Conservation (phyloP, 148 eudicot species). For the Agrostemma githago region DNA sequence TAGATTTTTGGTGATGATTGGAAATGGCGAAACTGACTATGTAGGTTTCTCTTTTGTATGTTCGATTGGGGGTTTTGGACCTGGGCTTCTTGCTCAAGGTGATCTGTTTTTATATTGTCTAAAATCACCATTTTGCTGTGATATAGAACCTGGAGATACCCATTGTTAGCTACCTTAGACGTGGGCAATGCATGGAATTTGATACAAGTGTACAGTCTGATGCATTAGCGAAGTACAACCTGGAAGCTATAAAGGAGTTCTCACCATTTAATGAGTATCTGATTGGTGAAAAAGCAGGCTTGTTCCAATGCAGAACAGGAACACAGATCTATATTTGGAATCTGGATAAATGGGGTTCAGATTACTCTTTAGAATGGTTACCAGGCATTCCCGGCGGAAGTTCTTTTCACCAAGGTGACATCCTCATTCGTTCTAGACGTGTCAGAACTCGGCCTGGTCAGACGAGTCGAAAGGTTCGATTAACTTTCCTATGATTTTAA, state of each 20-base stretch:
- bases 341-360: conserved; percentile 65
- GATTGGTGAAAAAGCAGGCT: conserved; percentile 64
- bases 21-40: background rate
- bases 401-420: conserved; percentile 63
- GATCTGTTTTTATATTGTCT: background rate
- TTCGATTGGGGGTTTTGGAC: background rate
- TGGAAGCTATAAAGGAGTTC: conserved; percentile 55
- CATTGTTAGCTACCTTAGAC: conserved; percentile 51
- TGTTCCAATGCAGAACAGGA: conserved; percentile 46
- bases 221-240: conserved; percentile 43
- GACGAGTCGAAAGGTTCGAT: conserved; percentile 41
- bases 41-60: conserved; percentile 4
- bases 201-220: conserved; percentile 47
- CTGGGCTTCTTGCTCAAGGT: background rate
- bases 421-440: conserved; percentile 51
- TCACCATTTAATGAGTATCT: conserved; percentile 72
- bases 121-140: background rate
- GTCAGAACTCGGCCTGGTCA: conserved; percentile 78
- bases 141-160: conserved; percentile 69
- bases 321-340: conserved; percentile 82
- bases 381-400: conserved; percentile 40
- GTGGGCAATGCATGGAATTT: conserved; percentile 52
- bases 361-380: conserved; percentile 56
- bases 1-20: background rate
- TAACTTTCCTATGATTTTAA: background rate